Evolutionary conservation across 495 filamentous ascomycete genomes (phyloP).

Genomic region (Durotheca rogersii): DNA sequence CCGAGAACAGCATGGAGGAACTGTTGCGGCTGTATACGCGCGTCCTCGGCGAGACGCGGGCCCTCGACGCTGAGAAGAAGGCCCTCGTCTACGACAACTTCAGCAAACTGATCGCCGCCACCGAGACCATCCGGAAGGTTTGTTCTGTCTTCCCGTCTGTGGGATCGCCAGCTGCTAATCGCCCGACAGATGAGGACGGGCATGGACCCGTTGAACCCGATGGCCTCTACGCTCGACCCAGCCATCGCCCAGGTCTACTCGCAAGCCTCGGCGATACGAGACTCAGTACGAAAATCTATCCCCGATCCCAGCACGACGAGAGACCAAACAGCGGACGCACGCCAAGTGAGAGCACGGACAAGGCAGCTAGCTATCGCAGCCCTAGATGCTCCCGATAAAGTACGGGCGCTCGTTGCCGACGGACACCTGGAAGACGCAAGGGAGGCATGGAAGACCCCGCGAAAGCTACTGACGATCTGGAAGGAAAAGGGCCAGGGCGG

Average conservation of each 20-base stretch:
- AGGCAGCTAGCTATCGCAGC: slow-evolving; percentile 73
- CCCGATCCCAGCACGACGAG: slow-evolving; percentile 31
- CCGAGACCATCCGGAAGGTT: slow-evolving; percentile 85
- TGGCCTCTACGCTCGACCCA: slow-evolving; percentile 69
- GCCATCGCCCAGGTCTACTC: slow-evolving; percentile 81
- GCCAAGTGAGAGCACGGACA: slow-evolving; percentile 49
- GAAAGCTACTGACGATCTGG: slow-evolving; percentile 53
- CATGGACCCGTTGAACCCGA: slow-evolving; percentile 72
- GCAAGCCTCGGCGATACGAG: slow-evolving; percentile 65
- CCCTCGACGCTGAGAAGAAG: slow-evolving; percentile 92
- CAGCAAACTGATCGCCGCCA: slow-evolving; percentile 89
- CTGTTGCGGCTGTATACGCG: slow-evolving; percentile 64
- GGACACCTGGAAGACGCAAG: slow-evolving; percentile 62
- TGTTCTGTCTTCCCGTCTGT: slow-evolving; percentile 20
- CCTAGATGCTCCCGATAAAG: slow-evolving; percentile 56
- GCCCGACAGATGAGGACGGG: slow-evolving; percentile 60
- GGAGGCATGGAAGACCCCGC: slow-evolving; percentile 58
- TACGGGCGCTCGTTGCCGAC: slow-evolving; percentile 64
- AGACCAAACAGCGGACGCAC: slow-evolving; percentile 39
- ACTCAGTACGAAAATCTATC: slow-evolving; percentile 49
- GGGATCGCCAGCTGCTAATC: too few relatives aligned
- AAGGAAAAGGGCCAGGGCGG: slow-evolving; percentile 53
- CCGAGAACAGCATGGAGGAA: slow-evolving; percentile 62
- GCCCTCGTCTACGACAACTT: slow-evolving; percentile 98
- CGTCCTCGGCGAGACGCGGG: slow-evolving; percentile 74